A percentile compares a stretch with the other conserved stretches of the same genome.
These are phyloP conservation scores for Nematocida sp. DNA, from an alignment of 371 early-diverging fungal genomes.

Conservation along the genomic window DNA sequence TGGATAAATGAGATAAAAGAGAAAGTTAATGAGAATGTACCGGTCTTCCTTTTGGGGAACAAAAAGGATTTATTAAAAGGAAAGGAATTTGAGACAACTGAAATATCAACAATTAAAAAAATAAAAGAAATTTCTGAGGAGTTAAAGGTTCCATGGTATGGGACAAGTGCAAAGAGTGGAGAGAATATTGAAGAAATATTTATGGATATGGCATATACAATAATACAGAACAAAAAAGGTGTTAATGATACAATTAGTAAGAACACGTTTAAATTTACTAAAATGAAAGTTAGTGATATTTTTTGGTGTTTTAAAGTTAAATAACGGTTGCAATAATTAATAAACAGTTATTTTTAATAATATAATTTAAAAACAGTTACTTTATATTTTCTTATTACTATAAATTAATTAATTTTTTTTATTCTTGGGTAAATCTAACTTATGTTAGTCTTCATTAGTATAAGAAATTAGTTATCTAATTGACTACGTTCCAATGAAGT, in stretches of 20 bases:
- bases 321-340: background rate
- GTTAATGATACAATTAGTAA: slow-evolving; percentile 1
- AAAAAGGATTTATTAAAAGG: slow-evolving; percentile 82
- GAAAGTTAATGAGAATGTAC: slow-evolving; percentile 84
- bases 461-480: slow-evolving; percentile 18
- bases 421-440: background rate
- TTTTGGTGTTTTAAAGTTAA: slow-evolving; percentile 47
- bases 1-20: slow-evolving; percentile 93
- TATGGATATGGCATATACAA: slow-evolving; percentile 57
- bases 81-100: background rate
- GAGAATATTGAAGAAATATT: slow-evolving; percentile 68
- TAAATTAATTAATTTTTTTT: slow-evolving; percentile 2
- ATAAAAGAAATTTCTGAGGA: slow-evolving; percentile 36
- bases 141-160: slow-evolving; percentile 50
- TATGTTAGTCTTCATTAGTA: slow-evolving; percentile 31
- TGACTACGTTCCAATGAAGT: slow-evolving; percentile 58
- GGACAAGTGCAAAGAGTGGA: slow-evolving; percentile 68
- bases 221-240: background rate
- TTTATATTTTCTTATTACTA: slow-evolving; percentile 25
- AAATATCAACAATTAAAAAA: slow-evolving; percentile 6
- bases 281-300: slow-evolving; percentile 12
- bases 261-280: slow-evolving; percentile 14
- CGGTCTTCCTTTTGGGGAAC: slow-evolving; percentile 86
- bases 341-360: background rate
- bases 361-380: slow-evolving; percentile 14